phyloP scores from a whole-genome alignment of 306 rosid species.

The Quercus suber region DNA sequence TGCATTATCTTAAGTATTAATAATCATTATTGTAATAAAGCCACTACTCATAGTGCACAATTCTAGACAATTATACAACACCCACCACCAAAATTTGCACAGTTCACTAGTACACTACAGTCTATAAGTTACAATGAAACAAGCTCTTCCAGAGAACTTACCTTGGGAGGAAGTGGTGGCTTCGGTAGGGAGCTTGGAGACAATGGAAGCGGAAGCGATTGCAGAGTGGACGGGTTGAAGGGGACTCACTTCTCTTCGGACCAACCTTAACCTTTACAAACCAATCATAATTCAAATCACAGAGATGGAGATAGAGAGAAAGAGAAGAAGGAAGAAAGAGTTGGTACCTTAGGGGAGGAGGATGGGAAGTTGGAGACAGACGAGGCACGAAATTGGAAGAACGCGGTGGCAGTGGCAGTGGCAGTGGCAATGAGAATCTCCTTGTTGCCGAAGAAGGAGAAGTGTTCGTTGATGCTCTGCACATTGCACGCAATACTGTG shows the following conservation, averaged over 20 bases:
- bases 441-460: conserved; percentile 1
- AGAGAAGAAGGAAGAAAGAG: background rate
- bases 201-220: conserved; percentile 57
- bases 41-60: background rate
- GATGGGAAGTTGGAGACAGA: conserved; percentile 9
- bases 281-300: background rate
- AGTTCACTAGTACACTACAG: background rate
- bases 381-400: conserved; percentile 22
- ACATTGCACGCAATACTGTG: conserved; percentile 13
- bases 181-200: conserved; percentile 53
- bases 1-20: background rate
- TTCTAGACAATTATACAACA: background rate
- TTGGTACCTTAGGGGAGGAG: conserved; percentile 21
- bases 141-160: background rate
- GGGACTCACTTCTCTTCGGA: conserved; percentile 49
- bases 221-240: conserved; percentile 39
- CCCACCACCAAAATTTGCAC: background rate
- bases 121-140: background rate
- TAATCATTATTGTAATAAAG: background rate
- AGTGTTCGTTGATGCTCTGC: conserved; percentile 10
- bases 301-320: background rate
- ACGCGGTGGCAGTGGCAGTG: background rate
- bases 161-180: conserved; percentile 41
- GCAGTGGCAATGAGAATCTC: conserved; percentile 2
- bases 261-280: conserved; percentile 31